Evolutionary conservation across 768 basidiomycete genomes (phyloP).

Genomic region (Mycena latifolia): DNA sequence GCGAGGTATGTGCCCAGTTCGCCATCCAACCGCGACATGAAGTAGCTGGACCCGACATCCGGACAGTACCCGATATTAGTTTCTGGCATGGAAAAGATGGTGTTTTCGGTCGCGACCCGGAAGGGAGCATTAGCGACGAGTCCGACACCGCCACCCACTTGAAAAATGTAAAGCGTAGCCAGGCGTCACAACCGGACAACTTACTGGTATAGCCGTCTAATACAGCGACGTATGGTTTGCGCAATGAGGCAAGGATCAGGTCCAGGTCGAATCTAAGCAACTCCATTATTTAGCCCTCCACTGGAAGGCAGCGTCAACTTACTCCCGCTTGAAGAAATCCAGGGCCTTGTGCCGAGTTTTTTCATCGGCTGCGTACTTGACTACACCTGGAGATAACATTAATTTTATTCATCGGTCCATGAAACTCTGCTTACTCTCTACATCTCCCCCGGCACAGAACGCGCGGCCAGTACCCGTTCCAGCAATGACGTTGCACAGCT

Average conservation of each 20-base stretch:
- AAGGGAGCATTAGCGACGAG: constrained; percentile 87
- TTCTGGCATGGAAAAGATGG: constrained; percentile 96
- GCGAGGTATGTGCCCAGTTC: constrained; percentile 95
- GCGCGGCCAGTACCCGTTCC: constrained; percentile 79
- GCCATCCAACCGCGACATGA: constrained; percentile 91
- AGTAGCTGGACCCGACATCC: constrained; percentile 94
- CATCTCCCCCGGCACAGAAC: constrained; percentile 97
- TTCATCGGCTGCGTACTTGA: constrained; percentile 61
- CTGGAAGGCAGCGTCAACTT: constrained; percentile 48
- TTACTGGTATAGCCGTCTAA: constrained; percentile 93
- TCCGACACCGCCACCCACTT: constrained; percentile 98
- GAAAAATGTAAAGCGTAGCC: constrained; percentile 22
- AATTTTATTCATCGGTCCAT: constrained; percentile 10
- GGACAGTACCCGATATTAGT: constrained; percentile 92
- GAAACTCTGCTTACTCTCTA: constrained; percentile 72
- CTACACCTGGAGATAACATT: constrained; percentile 60
- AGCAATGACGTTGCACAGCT: constrained; percentile 79
- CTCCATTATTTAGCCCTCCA: constrained; percentile 30
- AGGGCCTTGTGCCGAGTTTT: constrained; percentile 73
- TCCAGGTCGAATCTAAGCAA: constrained; percentile 81
- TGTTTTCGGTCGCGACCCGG: constrained; percentile 94
- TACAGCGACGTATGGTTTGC: constrained; percentile 92
- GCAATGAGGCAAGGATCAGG: constrained; percentile 74
- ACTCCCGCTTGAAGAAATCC: constrained; percentile 93
- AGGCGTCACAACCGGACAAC: constrained; percentile 47